These are phyloP conservation scores for Melaleuca quinquenervia DNA, from an alignment of 345 rosid genomes.

Conservation along the genomic window DNA sequence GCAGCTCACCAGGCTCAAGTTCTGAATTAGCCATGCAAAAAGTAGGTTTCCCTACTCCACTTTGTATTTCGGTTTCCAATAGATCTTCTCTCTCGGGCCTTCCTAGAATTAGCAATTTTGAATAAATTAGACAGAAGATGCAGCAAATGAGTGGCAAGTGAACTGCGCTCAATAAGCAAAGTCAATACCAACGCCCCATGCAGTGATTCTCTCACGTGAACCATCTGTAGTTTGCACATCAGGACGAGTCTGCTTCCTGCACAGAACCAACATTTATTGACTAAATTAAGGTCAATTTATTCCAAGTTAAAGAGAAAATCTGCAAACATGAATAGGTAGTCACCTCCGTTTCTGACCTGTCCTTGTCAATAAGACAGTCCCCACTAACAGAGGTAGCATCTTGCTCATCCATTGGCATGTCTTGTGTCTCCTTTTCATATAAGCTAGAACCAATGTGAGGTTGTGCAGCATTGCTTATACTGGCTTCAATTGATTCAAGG, in stretches of 20 bases:
- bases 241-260: slow-evolving; percentile 25
- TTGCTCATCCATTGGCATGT: background rate
- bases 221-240: slow-evolving; percentile 28
- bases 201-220: slow-evolving; percentile 13
- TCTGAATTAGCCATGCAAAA: background rate
- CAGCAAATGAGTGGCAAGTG: background rate
- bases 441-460: slow-evolving; percentile 1
- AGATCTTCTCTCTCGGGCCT: slow-evolving; percentile 23
- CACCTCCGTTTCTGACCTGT: slow-evolving; percentile 20
- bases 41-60: slow-evolving; percentile 7
- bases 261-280: slow-evolving; percentile 1
- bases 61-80: slow-evolving; percentile 29
- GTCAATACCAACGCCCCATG: slow-evolving; percentile 16
- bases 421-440: background rate
- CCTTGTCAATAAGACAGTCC: slow-evolving; percentile 3
- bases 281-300: slow-evolving; percentile 1
- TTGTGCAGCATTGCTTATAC: background rate
- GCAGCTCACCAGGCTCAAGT: slow-evolving; percentile 11
- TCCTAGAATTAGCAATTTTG: slow-evolving; percentile 16
- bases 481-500: background rate
- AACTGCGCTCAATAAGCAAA: background rate
- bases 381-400: slow-evolving; percentile 1
- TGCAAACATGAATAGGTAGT: background rate
- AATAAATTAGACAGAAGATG: background rate
- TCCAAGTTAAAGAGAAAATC: background rate